Percentiles rank a stretch among this genome's conserved stretches.
Conservation (phyloP, 306 rosid genomes). For the Malus sylvestris region DNA sequence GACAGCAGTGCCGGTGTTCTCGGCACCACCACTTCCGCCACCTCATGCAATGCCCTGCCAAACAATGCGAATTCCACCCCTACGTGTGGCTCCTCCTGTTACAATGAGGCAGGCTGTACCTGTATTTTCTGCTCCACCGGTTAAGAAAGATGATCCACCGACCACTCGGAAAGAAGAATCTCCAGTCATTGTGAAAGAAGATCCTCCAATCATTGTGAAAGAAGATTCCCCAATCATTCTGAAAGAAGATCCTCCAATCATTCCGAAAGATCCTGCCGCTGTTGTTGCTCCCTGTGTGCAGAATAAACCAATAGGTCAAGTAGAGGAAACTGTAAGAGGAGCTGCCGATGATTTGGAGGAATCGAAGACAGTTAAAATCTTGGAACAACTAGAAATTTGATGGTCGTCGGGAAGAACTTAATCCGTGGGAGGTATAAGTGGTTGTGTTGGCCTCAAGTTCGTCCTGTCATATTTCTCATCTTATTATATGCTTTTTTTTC, state of each 20-base stretch:
- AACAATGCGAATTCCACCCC: constrained; percentile 37
- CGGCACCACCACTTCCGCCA: constrained; percentile 78
- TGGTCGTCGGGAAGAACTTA: constrained; percentile 18
- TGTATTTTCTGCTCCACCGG: constrained; percentile 67
- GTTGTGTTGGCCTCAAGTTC: constrained; percentile 42
- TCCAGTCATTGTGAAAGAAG: constrained; percentile 37
- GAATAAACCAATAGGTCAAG: constrained; percentile 31
- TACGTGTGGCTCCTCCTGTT: constrained; percentile 68
- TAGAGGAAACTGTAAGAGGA: constrained; percentile 30
- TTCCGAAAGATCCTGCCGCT: constrained; percentile 17
- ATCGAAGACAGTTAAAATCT: constrained; percentile 39
- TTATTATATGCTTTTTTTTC: constrained; percentile 39
- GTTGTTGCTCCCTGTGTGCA: constrained; percentile 12
- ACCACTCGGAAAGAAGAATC: constrained; percentile 30
- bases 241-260: constrained; percentile 36
- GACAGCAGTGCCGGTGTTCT: constrained; percentile 74
- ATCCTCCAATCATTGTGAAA: constrained; percentile 21
- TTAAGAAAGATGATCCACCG: constrained; percentile 38
- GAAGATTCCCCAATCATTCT: constrained; percentile 34
- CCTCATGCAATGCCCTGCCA: constrained; percentile 43
- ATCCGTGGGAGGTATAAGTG: constrained; percentile 37
- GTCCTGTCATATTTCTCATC: constrained; percentile 33
- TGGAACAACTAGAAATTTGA: constrained; percentile 72
- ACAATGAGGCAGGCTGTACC: constrained; percentile 74
- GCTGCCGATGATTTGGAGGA: constrained; percentile 27